Conservation (phyloP, 768 basidiomycete species). For the Pulveroboletus sp. region DNA sequence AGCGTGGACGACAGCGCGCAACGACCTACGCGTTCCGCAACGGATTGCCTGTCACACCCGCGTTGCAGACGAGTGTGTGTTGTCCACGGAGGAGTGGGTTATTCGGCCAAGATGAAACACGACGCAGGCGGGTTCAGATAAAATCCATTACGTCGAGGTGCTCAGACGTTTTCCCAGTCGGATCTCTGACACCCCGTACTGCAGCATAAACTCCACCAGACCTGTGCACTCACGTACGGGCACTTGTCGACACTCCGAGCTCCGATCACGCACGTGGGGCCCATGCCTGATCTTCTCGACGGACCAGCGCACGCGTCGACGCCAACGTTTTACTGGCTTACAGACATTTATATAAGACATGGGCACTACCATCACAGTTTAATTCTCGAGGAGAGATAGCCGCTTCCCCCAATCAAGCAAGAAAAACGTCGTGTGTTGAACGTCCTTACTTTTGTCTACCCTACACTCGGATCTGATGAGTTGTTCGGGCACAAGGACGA, state of each 20-base stretch:
- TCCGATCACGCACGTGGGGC: not conserved
- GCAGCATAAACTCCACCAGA: not conserved
- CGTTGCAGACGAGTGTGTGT: no score
- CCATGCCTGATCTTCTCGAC: not conserved
- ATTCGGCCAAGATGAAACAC: no score
- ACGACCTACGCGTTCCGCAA: no score
- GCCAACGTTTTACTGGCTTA: not conserved
- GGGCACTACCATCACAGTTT: not conserved
- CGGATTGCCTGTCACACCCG: no score
- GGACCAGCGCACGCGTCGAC: not conserved
- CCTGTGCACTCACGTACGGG: not conserved
- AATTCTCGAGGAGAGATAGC: not conserved
- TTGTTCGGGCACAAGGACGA: not conserved
- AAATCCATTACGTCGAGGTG: not conserved
- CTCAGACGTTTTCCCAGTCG: not conserved
- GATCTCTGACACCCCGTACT: not conserved
- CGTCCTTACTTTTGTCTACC: not conserved
- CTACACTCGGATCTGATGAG: slow-evolving; percentile 3
- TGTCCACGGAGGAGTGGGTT: no score
- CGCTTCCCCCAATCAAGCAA: not conserved
- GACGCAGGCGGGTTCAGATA: no score
- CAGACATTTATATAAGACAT: not conserved
- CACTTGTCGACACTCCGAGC: not conserved
- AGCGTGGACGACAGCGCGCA: no score
- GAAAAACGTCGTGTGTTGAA: no score